Percentiles rank a stretch among this genome's conserved stretches.
phyloP scores from a whole-genome alignment of 441 rosid species.

The Populus trichocarpa region DNA sequence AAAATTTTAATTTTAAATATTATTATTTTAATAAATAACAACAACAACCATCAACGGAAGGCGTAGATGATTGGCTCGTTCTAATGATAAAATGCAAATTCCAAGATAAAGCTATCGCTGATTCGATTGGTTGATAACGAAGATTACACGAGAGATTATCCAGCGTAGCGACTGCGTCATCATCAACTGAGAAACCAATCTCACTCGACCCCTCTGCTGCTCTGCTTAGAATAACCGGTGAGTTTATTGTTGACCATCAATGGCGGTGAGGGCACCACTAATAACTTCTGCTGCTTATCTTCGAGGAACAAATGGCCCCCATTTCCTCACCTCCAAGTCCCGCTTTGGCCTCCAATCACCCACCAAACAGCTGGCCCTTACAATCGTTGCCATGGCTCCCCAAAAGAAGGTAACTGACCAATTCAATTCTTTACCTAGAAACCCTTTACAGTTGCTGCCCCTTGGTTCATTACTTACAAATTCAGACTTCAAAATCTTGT shows the following conservation, averaged over 20 bases:
- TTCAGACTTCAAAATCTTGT: neutral
- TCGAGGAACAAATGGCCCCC: slow-evolving; percentile 17
- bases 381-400: slow-evolving; percentile 77
- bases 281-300: slow-evolving; percentile 38
- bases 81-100: neutral
- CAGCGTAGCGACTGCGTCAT: slow-evolving; percentile 43
- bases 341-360: slow-evolving; percentile 25
- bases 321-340: slow-evolving; percentile 28
- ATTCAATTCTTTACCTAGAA: neutral
- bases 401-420: slow-evolving; percentile 49
- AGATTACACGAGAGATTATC: slow-evolving; percentile 13
- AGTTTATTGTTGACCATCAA: slow-evolving; percentile 18
- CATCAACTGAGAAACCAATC: slow-evolving; percentile 19
- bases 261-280: slow-evolving; percentile 53
- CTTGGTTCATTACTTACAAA: neutral
- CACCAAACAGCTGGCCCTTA: slow-evolving; percentile 29
- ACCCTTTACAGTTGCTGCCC: neutral
- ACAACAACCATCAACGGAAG: no score
- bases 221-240: neutral
- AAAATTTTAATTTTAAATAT: no score
- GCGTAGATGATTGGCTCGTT: no score
- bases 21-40: no score
- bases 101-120: slow-evolving; percentile 30
- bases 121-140: slow-evolving; percentile 32
- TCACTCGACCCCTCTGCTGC: neutral